Conservation (phyloP, 2,329 filamentous ascomycete species). For the Hypoxylon sp. region DNA sequence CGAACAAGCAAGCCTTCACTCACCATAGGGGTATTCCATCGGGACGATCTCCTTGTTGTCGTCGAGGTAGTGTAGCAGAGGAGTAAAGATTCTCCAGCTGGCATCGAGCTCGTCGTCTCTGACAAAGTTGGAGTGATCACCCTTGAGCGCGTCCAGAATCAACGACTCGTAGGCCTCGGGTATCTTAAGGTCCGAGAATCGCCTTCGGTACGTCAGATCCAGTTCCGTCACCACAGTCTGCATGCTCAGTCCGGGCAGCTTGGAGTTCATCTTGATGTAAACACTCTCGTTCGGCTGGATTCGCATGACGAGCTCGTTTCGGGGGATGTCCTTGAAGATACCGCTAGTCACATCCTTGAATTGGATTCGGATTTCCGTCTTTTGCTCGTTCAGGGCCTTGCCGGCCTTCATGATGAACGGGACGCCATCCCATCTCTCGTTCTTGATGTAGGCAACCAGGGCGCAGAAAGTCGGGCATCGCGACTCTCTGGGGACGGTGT, state of each 20-base stretch:
- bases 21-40: conserved; percentile 99
- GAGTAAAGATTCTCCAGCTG: conserved; percentile 98
- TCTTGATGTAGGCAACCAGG: conserved; percentile 98
- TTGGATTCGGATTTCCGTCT: conserved; percentile 98
- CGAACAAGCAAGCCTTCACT: conserved; percentile 52
- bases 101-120: conserved; percentile 96
- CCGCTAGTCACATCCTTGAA: conserved; percentile 99
- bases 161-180: conserved; percentile 98
- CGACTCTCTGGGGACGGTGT: conserved; percentile 96
- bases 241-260: conserved; percentile 97
- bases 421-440: conserved; percentile 98
- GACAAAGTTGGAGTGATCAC: conserved; percentile 99
- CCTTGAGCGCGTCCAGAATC: conserved; percentile 96
- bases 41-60: conserved; percentile 99
- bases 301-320: conserved; percentile 98
- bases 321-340: conserved; percentile 99
- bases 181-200: conserved; percentile 99
- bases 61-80: conserved; percentile 95
- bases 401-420: conserved; percentile 99
- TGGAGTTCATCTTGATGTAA: conserved; percentile 99
- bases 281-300: conserved; percentile 99
- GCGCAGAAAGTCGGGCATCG: conserved; percentile 98
- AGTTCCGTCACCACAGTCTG: conserved; percentile 99
- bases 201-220: conserved; percentile 95
- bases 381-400: conserved; percentile 98